Evolutionary conservation across 139 green algal genomes (phyloP), one percentile per base, ranked within the genome.

Genomic region (Chlorella vulgaris): DNA sequence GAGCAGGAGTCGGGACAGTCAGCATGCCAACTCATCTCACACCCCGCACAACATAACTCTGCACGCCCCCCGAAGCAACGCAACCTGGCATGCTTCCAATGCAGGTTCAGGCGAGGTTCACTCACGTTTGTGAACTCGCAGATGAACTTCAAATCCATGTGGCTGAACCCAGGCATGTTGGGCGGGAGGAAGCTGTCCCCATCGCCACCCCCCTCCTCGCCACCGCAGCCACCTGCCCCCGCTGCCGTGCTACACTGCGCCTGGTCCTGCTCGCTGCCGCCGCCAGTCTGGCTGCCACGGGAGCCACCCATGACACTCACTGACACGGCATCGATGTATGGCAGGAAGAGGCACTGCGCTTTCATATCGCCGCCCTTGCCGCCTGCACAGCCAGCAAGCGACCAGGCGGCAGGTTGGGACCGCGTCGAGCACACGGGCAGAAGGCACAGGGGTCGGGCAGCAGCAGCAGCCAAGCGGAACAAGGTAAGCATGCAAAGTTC

Each of bases 281-380:
- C 67, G 67, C 1, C 19, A 13, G 35, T 39, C 22, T 38, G 58
- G 38, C 58, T 60, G 55, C n/a, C n/a, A n/a, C n/a, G n/a, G n/a
- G n/a, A n/a, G n/a, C n/a, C n/a, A 38, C 74, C 74, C 28, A 38
- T 58, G 18, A 70, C 74, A 53, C 85, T 68, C 0, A 98, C 78
- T 0, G 96, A 98, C 15, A 97, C 47, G 0, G 94, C 96, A 13
- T 98, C 91, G 65, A 98, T n/a, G 81, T 96, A 98, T 31, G 98
- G 89, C 36, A 97, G 78, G 84, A 98, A 97, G 31, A 98, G 78
- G 62, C 81, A 84, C 55, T 93, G 85, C 82, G 89, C 76, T 33
- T 83, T 88, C 19, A 77, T 74, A 7, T 82, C 76, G 50, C 83
- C 80, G 7, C 69, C 83, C 42, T 86, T 90, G 47, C 89, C 84